Percentiles rank a stretch among this genome's conserved stretches.
Conservation (phyloP, 768 basidiomycete species). For the Calocybe cyanea region DNA sequence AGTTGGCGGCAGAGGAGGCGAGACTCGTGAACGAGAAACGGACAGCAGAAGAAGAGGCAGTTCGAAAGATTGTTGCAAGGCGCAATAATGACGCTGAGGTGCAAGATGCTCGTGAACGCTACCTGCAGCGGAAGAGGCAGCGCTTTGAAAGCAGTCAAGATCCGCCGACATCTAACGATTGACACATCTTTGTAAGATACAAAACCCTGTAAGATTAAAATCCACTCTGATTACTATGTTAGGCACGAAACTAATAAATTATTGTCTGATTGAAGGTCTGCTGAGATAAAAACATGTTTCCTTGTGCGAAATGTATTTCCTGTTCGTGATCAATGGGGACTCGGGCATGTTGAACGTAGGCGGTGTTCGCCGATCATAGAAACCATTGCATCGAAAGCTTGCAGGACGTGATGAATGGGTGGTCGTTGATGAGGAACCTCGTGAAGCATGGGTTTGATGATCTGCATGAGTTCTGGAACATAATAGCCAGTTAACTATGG, state of each 20-base stretch:
- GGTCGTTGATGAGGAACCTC: conserved; percentile 51
- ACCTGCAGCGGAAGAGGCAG: conserved; percentile 74
- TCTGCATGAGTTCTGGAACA: conserved; percentile 54
- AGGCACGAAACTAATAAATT: not conserved
- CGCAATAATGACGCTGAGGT: conserved; percentile 76
- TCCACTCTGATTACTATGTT: not conserved
- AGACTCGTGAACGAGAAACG: conserved; percentile 54
- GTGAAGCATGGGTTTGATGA: conserved; percentile 60
- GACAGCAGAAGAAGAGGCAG: conserved; percentile 58
- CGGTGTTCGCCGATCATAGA: conserved; percentile 35
- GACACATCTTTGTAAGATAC: not conserved
- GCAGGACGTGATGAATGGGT: conserved; percentile 41
- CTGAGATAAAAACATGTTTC: too few species aligned
- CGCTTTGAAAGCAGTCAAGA: conserved; percentile 49
- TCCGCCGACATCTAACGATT: conserved; percentile 13
- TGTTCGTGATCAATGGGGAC: conserved; percentile 14
- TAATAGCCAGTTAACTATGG: conserved; percentile 52
- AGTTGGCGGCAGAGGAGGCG: conserved; percentile 73
- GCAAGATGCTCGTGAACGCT: conserved; percentile 70
- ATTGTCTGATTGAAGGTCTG: too few species aligned
- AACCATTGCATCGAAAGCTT: conserved; percentile 48
- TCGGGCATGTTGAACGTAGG: conserved; percentile 16
- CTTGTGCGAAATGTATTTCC: not conserved
- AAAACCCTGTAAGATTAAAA: conserved; percentile 2
- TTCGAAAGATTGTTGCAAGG: conserved; percentile 62